Evolutionary conservation across 768 basidiomycete species (phyloP).

Genomic region (Suillus clintonianus): DNA sequence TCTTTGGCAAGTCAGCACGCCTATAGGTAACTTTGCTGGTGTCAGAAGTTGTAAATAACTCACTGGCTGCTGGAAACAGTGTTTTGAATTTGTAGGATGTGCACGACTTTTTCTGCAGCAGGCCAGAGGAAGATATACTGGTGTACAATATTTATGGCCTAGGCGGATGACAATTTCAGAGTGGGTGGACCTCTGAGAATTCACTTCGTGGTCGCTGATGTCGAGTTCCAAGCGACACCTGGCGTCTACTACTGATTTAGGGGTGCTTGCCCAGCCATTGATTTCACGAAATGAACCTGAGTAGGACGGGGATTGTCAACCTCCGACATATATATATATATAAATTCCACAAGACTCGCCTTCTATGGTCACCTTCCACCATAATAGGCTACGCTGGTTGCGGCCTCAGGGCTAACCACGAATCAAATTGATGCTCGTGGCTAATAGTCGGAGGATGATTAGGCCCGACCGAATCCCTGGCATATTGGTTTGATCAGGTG

Average conservation of each 20-base stretch:
- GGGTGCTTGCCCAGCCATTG: background rate
- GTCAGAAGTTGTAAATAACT: background rate
- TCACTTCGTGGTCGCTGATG: background rate
- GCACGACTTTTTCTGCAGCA: background rate
- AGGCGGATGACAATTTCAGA: background rate
- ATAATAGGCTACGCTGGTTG: background rate
- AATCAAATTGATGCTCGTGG: background rate
- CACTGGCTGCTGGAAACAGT: background rate
- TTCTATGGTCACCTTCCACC: background rate
- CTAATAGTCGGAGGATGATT: conserved; percentile 3
- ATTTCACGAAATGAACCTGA: background rate
- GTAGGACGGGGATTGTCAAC: background rate
- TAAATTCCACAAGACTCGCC: background rate
- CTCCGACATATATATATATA: background rate
- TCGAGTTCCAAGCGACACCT: background rate
- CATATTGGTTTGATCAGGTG: background rate
- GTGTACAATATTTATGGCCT: background rate
- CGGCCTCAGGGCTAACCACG: background rate
- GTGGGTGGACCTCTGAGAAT: background rate
- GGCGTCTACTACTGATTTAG: background rate
- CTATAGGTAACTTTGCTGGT: too few relatives aligned
- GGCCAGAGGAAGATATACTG: background rate
- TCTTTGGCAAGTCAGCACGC: background rate
- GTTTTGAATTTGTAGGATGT: background rate
- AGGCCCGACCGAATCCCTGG: background rate